Base-by-base conservation (phyloP, 2,329 filamentous ascomycete species). In the Colletotrichum noveboracense region DNA sequence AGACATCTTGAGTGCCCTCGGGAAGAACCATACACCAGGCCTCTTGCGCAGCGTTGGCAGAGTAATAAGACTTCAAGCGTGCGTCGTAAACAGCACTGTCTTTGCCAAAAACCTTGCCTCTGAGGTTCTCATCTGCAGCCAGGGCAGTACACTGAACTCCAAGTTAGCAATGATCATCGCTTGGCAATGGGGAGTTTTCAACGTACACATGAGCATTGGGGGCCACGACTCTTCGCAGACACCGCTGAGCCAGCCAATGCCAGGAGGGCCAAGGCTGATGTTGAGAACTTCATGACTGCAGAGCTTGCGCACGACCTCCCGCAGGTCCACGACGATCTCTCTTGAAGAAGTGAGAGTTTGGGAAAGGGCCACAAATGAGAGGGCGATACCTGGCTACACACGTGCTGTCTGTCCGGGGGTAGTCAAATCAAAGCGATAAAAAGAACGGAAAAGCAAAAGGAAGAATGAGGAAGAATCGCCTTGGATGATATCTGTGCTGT, bases 71-170 rank as follows among this genome's bases (percentile, higher is more conserved):
- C 30, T 64, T 55, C 28, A 74, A 64, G 16, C 74, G 74, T 14
- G 48, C 34, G 14, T 62, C 58, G 61, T 75, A 75, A 26, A 70
- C 67, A 14, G 32, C 66, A 18, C 66, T 66, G 52, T 24, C 52
- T 14, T 56, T 24, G 48, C 38, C 48, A 18, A 32, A 66, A 48
- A 75, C 67, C 66, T 75, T 75, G 43, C 64, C 64, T 28, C 78
- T 70, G 36, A 81, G 79, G 32, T 70, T 69, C 2, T 76, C 75
- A 12, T 79, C 30, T 43, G 69, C 64, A 6, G 78, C 74, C 7
- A 82, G 76, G 16, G 77, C 77, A 30, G 73, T 71, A 38, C 80
- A 82, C 80, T 82, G 32, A 14, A 38, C 12, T 21, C 75, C 66
- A 10, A 6, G n/a, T 64, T 55, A 71, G 68, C 2, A 55, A n/a